A percentile compares a stretch with the other conserved stretches of the same genome.
Evolutionary conservation across 1,284 basidiomycete genomes (phyloP).

Genomic region (Ceratobasidium sp.): DNA sequence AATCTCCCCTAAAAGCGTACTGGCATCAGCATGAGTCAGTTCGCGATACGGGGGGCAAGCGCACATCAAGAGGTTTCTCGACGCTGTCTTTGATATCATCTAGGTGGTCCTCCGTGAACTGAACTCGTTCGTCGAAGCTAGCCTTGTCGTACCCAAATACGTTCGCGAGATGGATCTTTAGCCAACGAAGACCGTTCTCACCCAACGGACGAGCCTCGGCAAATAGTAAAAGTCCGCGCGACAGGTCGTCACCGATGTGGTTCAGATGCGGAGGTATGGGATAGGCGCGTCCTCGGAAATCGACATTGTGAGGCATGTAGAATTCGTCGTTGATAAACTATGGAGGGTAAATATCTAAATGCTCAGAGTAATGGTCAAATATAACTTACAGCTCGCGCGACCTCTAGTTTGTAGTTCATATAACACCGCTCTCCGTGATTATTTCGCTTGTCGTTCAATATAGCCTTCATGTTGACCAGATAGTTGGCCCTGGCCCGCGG

Average conservation of each 20-base stretch:
- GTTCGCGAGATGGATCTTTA: constrained; percentile 95
- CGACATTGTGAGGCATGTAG: constrained; percentile 97
- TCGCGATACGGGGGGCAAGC: constrained; percentile 52
- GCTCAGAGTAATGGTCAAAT: background rate
- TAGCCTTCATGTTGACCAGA: constrained; percentile 71
- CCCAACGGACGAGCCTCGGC: constrained; percentile 87
- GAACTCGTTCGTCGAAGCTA: constrained; percentile 90
- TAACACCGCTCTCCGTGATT: constrained; percentile 94
- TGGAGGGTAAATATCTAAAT: background rate
- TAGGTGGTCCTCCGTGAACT: constrained; percentile 81
- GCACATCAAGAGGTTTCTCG: constrained; percentile 83
- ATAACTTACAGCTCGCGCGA: constrained; percentile 85
- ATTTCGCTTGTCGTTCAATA: constrained; percentile 75
- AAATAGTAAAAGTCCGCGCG: constrained; percentile 90
- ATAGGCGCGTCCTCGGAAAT: constrained; percentile 98
- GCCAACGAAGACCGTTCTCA: constrained; percentile 82
- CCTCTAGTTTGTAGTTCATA: constrained; percentile 98
- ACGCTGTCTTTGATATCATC: constrained; percentile 89
- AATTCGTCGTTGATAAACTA: constrained; percentile 89
- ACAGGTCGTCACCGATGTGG: constrained; percentile 96
- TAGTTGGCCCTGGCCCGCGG: constrained; percentile 75
- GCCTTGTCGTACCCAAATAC: constrained; percentile 96
- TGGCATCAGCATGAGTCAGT: background rate
- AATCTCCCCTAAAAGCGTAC: constrained; percentile 63
- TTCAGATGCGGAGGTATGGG: constrained; percentile 96